Conservation (phyloP, 306 rosid genomes). For the Canavalia gladiata region DNA sequence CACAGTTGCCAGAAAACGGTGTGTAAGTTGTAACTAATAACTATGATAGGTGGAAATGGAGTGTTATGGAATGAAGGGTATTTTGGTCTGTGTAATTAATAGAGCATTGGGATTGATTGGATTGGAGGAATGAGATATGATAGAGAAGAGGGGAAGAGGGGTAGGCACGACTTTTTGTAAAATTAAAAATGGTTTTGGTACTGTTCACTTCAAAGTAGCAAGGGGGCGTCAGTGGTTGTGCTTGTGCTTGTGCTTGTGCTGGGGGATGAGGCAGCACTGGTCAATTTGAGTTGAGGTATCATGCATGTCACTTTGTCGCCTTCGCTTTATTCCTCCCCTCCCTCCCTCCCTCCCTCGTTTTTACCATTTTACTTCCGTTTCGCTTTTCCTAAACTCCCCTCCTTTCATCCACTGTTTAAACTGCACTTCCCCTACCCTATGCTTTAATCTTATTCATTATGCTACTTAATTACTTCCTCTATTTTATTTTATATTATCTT, state of each 20-base stretch:
- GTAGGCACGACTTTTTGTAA: constrained; percentile 42
- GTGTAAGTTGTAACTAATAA: no score
- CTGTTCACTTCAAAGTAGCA: not conserved
- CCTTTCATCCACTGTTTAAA: no score
- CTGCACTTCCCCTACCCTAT: not conserved
- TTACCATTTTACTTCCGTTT: not conserved
- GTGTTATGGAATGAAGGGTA: constrained; percentile 3
- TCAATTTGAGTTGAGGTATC: not conserved
- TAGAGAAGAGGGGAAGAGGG: no score
- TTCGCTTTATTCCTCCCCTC: not conserved
- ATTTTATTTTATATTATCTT: no score
- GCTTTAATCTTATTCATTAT: not conserved
- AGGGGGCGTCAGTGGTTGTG: not conserved
- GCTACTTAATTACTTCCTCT: not conserved
- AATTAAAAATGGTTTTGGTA: not conserved
- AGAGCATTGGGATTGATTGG: not conserved
- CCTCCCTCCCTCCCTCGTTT: not conserved
- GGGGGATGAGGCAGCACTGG: constrained; percentile 11
- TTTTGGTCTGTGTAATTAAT: constrained; percentile 26
- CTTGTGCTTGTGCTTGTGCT: not conserved
- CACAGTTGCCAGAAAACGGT: no score
- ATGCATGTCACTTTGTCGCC: not conserved
- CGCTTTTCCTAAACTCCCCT: no score
- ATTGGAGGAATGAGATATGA: no score
- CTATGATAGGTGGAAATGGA: no score